Percentiles rank a stretch among this genome's conserved stretches.
These are phyloP conservation scores for Solanum infundibuliforme DNA, from an alignment of 257 asterid genomes.

Conservation along the genomic window DNA sequence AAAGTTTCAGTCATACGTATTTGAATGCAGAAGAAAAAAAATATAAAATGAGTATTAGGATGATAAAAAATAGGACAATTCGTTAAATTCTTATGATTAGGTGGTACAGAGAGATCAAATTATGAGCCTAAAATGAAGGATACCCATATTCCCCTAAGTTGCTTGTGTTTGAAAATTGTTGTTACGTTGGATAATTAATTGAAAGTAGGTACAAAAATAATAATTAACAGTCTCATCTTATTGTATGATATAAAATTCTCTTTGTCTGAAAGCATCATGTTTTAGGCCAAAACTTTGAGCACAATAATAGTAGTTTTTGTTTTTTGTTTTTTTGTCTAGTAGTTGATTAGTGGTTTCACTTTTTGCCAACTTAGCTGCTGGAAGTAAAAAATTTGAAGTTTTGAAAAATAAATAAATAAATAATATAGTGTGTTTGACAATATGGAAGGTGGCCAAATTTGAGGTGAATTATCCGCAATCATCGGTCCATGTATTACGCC, in stretches of 20 bases:
- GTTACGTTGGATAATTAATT: not conserved
- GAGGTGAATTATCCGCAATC: not conserved
- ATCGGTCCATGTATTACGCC: not conserved
- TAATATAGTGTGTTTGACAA: not conserved
- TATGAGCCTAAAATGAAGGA: not conserved
- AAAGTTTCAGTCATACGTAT: not conserved
- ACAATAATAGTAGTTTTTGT: too few species aligned
- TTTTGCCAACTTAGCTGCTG: not conserved
- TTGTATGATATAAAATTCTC: not conserved
- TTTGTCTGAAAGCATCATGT: not conserved
- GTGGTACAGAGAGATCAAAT: not conserved
- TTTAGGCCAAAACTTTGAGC: not conserved
- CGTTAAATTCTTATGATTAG: too few species aligned
- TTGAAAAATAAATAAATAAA: not conserved
- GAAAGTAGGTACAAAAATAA: not conserved
- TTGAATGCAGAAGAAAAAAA: not conserved
- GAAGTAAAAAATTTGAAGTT: not conserved
- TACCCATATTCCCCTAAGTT: not conserved
- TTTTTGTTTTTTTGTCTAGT: too few species aligned
- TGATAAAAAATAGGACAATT: too few species aligned
- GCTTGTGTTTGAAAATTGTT: not conserved
- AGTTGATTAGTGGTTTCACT: not conserved
- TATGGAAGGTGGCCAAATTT: not conserved
- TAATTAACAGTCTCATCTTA: too few species aligned
- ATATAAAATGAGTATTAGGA: too few species aligned